These are phyloP conservation scores for Macrophomina phaseolina DNA, from an alignment of 2,329 filamentous ascomycete genomes.

Conservation along the genomic window DNA sequence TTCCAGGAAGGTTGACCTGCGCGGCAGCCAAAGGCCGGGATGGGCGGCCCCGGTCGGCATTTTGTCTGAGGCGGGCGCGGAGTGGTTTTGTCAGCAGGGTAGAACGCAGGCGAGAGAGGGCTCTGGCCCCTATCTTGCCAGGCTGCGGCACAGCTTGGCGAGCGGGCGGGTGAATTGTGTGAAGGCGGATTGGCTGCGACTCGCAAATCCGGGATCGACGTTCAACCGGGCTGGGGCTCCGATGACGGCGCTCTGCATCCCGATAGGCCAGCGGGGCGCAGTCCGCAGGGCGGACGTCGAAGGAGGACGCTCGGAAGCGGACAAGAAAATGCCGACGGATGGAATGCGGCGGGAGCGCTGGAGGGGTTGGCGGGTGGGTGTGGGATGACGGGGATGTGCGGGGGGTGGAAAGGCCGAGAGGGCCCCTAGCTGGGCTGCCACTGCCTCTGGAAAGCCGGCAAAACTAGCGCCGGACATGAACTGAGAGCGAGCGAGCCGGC, in stretches of 20 bases:
- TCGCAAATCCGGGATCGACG: conserved; percentile 4
- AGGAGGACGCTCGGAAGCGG: neutral
- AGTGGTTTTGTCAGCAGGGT: neutral
- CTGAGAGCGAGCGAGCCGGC: neutral
- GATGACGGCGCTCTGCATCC: conserved; percentile 3
- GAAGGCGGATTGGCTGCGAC: neutral
- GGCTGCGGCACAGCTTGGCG: neutral
- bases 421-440: conserved; percentile 1
- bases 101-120: neutral
- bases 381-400: neutral
- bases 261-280: neutral
- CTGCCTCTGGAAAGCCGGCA: neutral
- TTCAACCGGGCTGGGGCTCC: neutral
- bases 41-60: neutral
- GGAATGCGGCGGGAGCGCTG: neutral
- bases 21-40: neutral
- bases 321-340: neutral
- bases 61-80: neutral
- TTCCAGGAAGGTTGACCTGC: conserved; percentile 6
- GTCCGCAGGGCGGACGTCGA: neutral
- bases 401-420: neutral
- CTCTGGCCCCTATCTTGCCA: neutral
- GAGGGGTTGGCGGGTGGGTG: neutral
- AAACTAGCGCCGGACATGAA: conserved; percentile 10
- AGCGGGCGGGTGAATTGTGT: neutral